Base-by-base conservation (phyloP, 108 stramenopile genomes). In the Parietichytrium sp. region DNA sequence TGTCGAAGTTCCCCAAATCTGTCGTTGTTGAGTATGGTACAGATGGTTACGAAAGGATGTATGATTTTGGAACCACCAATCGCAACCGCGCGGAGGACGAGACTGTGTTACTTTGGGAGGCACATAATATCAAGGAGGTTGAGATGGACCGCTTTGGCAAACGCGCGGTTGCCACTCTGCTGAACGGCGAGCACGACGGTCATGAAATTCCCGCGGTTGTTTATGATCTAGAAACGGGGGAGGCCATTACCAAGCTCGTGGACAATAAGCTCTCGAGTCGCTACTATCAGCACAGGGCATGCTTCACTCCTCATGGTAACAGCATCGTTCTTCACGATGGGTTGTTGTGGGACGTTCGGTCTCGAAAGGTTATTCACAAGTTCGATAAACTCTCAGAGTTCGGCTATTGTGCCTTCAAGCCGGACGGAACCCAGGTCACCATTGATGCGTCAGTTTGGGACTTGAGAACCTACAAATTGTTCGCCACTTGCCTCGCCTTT, bases 381-480 rank as follows among this genome's bases (percentile, higher is more conserved):
- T 72, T 72, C 42, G 61, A 72, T 42, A 72, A 72, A 2, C 33
- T 72, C 33, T 33, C 61, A n/a, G 38, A 72, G 61, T 45, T 45
- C 20, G 61, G 61, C 1, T 42, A 42, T 6, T 33, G 38, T 6
- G 45, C 61, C 42, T 72, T 72, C 3, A 33, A 42, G 2, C 61
- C 61, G 3, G 61, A 72, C 61, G 61, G 61, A 23, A 72, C 61
- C 1, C 61, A 72, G 10, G 61, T 72, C 0, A 42, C 61, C 10
- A 72, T 72, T 25, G 61, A 72, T 20, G 25, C 61, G 12, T 33
- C 61, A 45, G 61, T 72, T 12, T 72, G 61, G 61, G 61, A 72
- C 20, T 45, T 72, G 61, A 33, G 61, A 16, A 72, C 61, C n/a
- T 72, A 45, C 61, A 72, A 72, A 25, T 42, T 72, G 23, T 72